Percentiles rank a stretch among this genome's conserved stretches.
Conservation (phyloP, 2,329 filamentous ascomycete species). For the Nothopassalora personata region DNA sequence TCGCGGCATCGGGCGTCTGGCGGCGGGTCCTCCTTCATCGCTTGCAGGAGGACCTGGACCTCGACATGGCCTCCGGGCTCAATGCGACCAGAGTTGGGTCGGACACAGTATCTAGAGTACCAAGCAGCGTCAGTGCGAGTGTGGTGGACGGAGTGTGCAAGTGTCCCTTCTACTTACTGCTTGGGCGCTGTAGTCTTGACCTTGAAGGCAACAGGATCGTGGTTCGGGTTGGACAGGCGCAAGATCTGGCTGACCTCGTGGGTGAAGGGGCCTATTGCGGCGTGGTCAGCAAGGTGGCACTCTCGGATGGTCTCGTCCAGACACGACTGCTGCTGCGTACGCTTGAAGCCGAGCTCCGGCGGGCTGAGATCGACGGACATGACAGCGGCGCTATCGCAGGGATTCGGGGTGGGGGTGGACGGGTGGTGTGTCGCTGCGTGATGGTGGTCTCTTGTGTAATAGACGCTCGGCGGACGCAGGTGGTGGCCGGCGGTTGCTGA, state of each 20-base stretch:
- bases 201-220: conserved; percentile 60
- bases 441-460: background rate
- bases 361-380: conserved; percentile 97
- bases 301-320: background rate
- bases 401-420: background rate
- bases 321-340: conserved; percentile 52
- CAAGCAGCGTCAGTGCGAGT: conserved; percentile 4
- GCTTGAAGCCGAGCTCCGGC: conserved; percentile 84
- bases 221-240: conserved; percentile 54
- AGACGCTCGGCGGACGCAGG: background rate
- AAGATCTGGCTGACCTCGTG: conserved; percentile 59
- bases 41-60: conserved; percentile 94
- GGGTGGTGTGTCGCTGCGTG: background rate
- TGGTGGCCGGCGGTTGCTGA: background rate
- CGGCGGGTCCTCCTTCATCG: conserved; percentile 93
- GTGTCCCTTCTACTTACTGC: conserved; percentile 64
- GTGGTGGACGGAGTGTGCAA: background rate
- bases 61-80: conserved; percentile 86
- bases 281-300: conserved; percentile 12
- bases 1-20: conserved; percentile 85
- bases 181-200: conserved; percentile 99
- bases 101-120: conserved; percentile 78
- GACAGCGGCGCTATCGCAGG: conserved; percentile 32
- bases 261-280: conserved; percentile 55
- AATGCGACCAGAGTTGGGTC: conserved; percentile 93